Conservation (phyloP, 345 rosid species). For the Gossypium bickii region DNA sequence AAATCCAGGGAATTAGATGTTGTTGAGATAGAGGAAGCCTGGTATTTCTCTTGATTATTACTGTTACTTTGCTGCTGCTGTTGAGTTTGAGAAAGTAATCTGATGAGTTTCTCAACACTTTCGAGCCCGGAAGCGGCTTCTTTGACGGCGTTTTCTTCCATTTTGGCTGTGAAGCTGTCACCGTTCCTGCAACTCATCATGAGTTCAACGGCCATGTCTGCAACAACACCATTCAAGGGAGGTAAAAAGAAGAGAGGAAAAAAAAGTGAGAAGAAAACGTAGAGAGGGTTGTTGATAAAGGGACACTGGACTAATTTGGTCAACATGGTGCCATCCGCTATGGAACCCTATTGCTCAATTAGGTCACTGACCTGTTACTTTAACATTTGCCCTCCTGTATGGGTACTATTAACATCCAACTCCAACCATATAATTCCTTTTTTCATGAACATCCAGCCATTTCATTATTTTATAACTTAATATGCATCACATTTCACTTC, state of each 20-base stretch:
- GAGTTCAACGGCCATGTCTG: slow-evolving; percentile 56
- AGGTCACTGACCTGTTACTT: slow-evolving; percentile 26
- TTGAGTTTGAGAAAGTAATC: slow-evolving; percentile 49
- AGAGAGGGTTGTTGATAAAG: slow-evolving; percentile 36
- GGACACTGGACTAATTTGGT: slow-evolving; percentile 20
- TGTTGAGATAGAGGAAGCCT: slow-evolving; percentile 24
- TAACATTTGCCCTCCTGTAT: slow-evolving; percentile 29
- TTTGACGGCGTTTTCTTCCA: slow-evolving; percentile 59
- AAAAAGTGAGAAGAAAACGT: slow-evolving; percentile 8
- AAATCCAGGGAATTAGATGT: slow-evolving; percentile 33
- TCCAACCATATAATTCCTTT: not conserved
- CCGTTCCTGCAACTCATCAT: slow-evolving; percentile 40
- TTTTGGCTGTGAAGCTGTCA: slow-evolving; percentile 26
- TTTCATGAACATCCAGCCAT: too few relatives aligned
- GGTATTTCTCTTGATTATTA: slow-evolving; percentile 13
- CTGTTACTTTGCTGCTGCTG: slow-evolving; percentile 17
- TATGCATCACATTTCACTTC: too few relatives aligned
- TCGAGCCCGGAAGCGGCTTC: slow-evolving; percentile 87
- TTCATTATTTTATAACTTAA: too few relatives aligned
- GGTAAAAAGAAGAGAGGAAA: not conserved
- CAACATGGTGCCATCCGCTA: slow-evolving; percentile 36
- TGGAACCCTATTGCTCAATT: slow-evolving; percentile 14
- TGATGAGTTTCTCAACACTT: slow-evolving; percentile 69
- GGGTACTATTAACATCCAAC: slow-evolving; percentile 28
- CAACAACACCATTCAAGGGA: slow-evolving; percentile 15